Evolutionary conservation across 176 grass and related monocot species (phyloP).

Genomic region (Hordeum vulgare): MorexV3_pseudomolecules_assembly NC_058521.1:154394300-154394799

Average conservation of each 20-base stretch:
- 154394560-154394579: too few species aligned
- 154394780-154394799: background rate
- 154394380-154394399: background rate
- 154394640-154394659: too few species aligned
- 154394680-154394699: background rate
- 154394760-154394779: too few species aligned
- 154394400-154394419: background rate
- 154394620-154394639: too few species aligned
- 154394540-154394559: too few species aligned
- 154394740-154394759: background rate
- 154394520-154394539: too few species aligned
- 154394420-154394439: background rate
- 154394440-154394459: background rate
- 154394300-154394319: slow-evolving; percentile 66
- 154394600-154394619: too few species aligned
- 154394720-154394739: too few species aligned
- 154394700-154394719: too few species aligned
- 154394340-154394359: slow-evolving; percentile 42
- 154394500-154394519: too few species aligned
- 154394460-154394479: background rate
- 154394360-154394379: background rate
- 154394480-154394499: background rate
- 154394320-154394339: slow-evolving; percentile 78
- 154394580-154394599: too few species aligned
- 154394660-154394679: background rate